phyloP scores from a whole-genome alignment of 306 rosid genomes.

The Ormosia semicastrata region DNA sequence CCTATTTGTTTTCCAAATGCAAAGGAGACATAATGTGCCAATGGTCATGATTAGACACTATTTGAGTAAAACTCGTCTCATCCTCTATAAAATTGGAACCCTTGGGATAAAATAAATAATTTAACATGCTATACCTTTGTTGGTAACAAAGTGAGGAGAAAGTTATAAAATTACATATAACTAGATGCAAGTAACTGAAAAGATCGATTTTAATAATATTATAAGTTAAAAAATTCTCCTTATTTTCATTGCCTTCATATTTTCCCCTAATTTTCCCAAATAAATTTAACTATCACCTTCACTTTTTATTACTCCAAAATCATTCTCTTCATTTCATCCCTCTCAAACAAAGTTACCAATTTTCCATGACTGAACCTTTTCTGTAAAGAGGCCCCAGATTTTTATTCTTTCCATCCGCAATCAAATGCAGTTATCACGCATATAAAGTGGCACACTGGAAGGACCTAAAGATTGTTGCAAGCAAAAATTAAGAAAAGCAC shows the following conservation, averaged over 20 bases:
- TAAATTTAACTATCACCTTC: background rate
- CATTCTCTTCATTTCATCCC: constrained; percentile 9
- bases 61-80: constrained; percentile 29
- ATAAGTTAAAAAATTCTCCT: background rate
- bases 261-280: background rate
- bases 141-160: background rate
- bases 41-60: constrained; percentile 34
- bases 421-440: constrained; percentile 55
- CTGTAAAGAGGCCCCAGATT: background rate
- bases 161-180: background rate
- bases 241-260: background rate
- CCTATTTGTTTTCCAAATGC: constrained; percentile 10
- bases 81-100: constrained; percentile 30
- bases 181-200: no score
- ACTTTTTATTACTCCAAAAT: background rate
- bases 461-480: constrained; percentile 17
- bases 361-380: constrained; percentile 20
- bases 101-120: constrained; percentile 25
- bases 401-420: constrained; percentile 37
- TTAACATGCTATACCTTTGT: background rate
- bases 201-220: background rate
- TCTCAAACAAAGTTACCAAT: background rate
- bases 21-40: constrained; percentile 47
- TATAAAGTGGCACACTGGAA: constrained; percentile 23
- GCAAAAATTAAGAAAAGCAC: constrained; percentile 16